A percentile compares a stretch with the other conserved stretches of the same genome.
Conservation (phyloP, 306 rosid species). For the Vigna unguiculata region DNA sequence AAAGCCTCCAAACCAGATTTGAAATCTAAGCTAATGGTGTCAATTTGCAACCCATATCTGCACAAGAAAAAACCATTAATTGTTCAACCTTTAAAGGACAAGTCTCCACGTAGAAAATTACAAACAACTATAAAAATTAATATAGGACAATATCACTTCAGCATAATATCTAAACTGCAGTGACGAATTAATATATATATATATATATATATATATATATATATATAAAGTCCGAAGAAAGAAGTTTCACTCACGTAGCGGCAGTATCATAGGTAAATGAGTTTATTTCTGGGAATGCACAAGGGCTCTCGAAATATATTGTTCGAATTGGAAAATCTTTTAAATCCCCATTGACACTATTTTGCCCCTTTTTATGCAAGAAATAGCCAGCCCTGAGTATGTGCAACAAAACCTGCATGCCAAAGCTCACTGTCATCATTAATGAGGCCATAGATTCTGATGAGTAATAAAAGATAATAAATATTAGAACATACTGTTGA, state of each 20-base stretch:
- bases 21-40: slow-evolving; percentile 79
- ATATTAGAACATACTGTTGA: slow-evolving; percentile 75
- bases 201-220: no score
- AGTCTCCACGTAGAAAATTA: slow-evolving; percentile 25
- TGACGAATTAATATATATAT: no score
- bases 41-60: slow-evolving; percentile 93
- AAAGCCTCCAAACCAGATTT: slow-evolving; percentile 94
- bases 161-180: slow-evolving; percentile 20
- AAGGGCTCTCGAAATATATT: slow-evolving; percentile 86
- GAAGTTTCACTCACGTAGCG: slow-evolving; percentile 64
- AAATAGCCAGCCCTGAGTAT: slow-evolving; percentile 91
- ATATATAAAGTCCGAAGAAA: slow-evolving; percentile 20
- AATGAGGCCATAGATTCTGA: slow-evolving; percentile 34
- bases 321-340: slow-evolving; percentile 79
- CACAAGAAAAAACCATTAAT: slow-evolving; percentile 43
- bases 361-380: slow-evolving; percentile 73
- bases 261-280: slow-evolving; percentile 84
- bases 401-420: slow-evolving; percentile 86
- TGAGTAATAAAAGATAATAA: slow-evolving; percentile 32
- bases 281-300: slow-evolving; percentile 85
- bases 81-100: slow-evolving; percentile 24
- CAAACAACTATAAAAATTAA: slow-evolving; percentile 1
- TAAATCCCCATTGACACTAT: slow-evolving; percentile 61
- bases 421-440: slow-evolving; percentile 43
- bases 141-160: slow-evolving; percentile 19